Conservation (phyloP, 106 monocot genomes). For the Acorus calamus region DNA sequence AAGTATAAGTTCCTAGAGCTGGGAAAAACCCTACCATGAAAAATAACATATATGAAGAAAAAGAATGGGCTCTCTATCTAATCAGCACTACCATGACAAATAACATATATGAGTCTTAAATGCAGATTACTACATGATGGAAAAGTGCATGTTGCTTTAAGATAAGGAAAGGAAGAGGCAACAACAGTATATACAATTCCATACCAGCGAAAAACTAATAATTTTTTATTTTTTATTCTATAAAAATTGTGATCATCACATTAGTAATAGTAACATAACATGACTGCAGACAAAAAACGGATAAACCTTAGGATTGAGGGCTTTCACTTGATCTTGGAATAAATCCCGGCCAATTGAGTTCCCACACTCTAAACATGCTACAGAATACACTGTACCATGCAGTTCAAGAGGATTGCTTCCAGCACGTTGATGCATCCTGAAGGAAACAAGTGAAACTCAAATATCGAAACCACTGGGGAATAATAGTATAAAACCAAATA, state of each 20-base stretch:
- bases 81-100: too few relatives aligned
- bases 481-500: slow-evolving; percentile 3
- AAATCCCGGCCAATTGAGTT: slow-evolving; percentile 40
- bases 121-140: too few relatives aligned
- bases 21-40: too few relatives aligned
- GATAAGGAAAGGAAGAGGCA: not conserved
- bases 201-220: too few relatives aligned
- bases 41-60: too few relatives aligned
- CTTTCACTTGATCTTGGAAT: slow-evolving; percentile 94
- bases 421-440: slow-evolving; percentile 93
- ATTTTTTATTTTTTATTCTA: too few relatives aligned
- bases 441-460: not conserved
- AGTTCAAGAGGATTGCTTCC: slow-evolving; percentile 90
- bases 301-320: slow-evolving; percentile 75
- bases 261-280: not conserved
- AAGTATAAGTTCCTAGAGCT: too few relatives aligned
- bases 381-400: slow-evolving; percentile 90
- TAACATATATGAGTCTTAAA: too few relatives aligned
- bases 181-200: not conserved
- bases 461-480: not conserved
- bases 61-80: too few relatives aligned
- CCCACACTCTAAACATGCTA: slow-evolving; percentile 79
- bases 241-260: not conserved
- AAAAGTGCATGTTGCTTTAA: not conserved
- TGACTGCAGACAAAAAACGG: not conserved